Evolutionary conservation across 805 yeast species (phyloP).

Genomic region (Suhomyces tanzawaensis): DNA sequence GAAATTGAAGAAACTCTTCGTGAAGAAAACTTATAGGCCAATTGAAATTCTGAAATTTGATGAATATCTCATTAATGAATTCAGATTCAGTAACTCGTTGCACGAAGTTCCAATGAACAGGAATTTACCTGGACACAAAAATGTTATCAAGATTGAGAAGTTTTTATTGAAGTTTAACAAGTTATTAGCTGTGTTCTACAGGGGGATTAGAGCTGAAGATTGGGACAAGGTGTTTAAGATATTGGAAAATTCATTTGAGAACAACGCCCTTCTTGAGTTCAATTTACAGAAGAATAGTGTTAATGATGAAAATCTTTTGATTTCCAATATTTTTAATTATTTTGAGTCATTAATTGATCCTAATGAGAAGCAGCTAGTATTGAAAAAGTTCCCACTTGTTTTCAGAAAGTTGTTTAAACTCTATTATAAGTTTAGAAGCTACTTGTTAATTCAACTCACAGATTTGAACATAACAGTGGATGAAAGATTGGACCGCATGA

Average conservation of each 20-base stretch:
- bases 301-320: slow-evolving; percentile 54
- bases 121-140: slow-evolving; percentile 44
- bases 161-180: slow-evolving; percentile 66
- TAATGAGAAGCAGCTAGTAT: slow-evolving; percentile 34
- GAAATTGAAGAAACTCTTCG: slow-evolving; percentile 64
- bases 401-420: slow-evolving; percentile 63
- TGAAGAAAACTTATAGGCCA: slow-evolving; percentile 70
- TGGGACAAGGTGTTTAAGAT: slow-evolving; percentile 78
- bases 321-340: slow-evolving; percentile 72
- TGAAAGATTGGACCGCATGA: slow-evolving; percentile 67
- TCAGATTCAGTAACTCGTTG: slow-evolving; percentile 38
- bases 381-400: slow-evolving; percentile 61
- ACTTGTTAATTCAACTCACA: slow-evolving; percentile 61
- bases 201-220: slow-evolving; percentile 59
- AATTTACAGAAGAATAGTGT: slow-evolving; percentile 38
- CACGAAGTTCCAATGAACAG: slow-evolving; percentile 49
- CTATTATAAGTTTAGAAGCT: slow-evolving; percentile 64
- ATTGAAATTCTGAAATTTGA: slow-evolving; percentile 40
- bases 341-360: slow-evolving; percentile 56
- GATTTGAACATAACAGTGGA: slow-evolving; percentile 57
- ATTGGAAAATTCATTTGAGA: slow-evolving; percentile 66
- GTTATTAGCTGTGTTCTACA: slow-evolving; percentile 55
- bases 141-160: slow-evolving; percentile 50
- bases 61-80: slow-evolving; percentile 36
- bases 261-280: slow-evolving; percentile 57